Conservation (phyloP, 2,329 filamentous ascomycete species). For the Beauveria scarabaeidicola region DNA sequence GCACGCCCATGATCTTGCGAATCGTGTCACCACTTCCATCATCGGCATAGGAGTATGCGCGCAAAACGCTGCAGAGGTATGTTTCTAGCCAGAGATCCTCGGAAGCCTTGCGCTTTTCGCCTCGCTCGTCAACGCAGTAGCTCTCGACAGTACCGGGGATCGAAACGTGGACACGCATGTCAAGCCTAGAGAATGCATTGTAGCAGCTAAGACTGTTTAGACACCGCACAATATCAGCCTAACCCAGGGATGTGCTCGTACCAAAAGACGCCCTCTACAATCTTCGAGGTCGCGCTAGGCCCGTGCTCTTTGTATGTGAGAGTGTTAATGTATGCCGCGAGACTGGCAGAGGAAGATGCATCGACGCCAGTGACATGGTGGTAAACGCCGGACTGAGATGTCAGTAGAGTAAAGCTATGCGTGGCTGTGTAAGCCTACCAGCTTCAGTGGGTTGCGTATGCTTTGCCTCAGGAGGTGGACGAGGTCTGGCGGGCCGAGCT, state of each 20-base stretch:
- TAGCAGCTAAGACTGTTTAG: constrained; percentile 56
- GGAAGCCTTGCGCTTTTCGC: constrained; percentile 86
- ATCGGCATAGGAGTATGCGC: constrained; percentile 94
- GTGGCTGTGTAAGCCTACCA: constrained; percentile 28
- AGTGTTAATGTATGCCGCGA: constrained; percentile 97
- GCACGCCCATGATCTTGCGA: constrained; percentile 93
- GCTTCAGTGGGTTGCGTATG: constrained; percentile 47
- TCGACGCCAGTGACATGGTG: constrained; percentile 97
- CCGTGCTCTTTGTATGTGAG: constrained; percentile 84
- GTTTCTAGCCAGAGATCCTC: constrained; percentile 96
- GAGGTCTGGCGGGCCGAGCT: constrained; percentile 90
- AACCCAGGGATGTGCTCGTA: constrained; percentile 30
- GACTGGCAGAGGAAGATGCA: constrained; percentile 91
- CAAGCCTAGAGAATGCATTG: constrained; percentile 95
- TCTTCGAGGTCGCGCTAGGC: constrained; percentile 64
- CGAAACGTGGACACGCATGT: constrained; percentile 97
- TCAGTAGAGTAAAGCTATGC: neutral
- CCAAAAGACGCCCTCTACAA: constrained; percentile 92
- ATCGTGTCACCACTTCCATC: constrained; percentile 91
- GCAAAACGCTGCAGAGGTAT: constrained; percentile 87
- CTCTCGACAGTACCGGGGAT: constrained; percentile 95
- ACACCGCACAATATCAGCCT: constrained; percentile 23
- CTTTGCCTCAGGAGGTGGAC: constrained; percentile 84
- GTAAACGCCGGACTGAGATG: constrained; percentile 71
- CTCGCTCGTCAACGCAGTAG: constrained; percentile 94